These are phyloP conservation scores for Phaeoacremonium minimum DNA, from an alignment of 2,329 filamentous ascomycete genomes.

Conservation along the genomic window DNA sequence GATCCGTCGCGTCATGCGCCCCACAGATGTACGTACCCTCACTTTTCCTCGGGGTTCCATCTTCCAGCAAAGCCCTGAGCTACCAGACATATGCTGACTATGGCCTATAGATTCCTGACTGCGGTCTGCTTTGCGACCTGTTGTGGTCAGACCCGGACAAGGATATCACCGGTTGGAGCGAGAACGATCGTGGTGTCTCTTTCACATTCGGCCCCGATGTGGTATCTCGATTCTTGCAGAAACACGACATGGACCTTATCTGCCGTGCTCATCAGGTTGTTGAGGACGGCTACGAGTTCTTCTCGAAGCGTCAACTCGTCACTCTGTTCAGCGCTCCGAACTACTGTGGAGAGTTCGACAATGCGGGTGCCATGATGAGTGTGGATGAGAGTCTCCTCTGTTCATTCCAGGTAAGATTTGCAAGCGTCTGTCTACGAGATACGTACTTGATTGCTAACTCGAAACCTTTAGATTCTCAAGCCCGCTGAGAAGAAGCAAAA, in stretches of 20 bases:
- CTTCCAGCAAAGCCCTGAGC: slow-evolving; percentile 1
- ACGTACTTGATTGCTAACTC: no score
- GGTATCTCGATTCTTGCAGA: slow-evolving; percentile 94
- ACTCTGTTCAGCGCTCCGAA: slow-evolving; percentile 98
- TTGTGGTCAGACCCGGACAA: slow-evolving; percentile 99
- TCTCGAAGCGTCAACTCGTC: slow-evolving; percentile 95
- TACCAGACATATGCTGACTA: slow-evolving; percentile 4
- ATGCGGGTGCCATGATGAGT: slow-evolving; percentile 99
- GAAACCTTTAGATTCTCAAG: slow-evolving; percentile 86
- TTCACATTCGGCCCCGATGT: slow-evolving; percentile 98
- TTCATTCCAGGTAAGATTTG: slow-evolving; percentile 77
- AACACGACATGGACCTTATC: slow-evolving; percentile 99
- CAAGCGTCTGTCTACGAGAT: slow-evolving; percentile 2
- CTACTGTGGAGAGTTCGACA: slow-evolving; percentile 99
- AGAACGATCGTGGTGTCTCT: slow-evolving; percentile 97
- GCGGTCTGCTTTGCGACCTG: slow-evolving; percentile 93
- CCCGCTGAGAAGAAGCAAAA: slow-evolving; percentile 99
- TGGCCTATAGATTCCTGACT: slow-evolving; percentile 85
- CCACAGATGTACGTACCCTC: slow-evolving; percentile 79
- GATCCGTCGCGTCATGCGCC: slow-evolving; percentile 97
- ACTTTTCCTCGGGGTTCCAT: slow-evolving; percentile 1
- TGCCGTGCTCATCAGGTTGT: slow-evolving; percentile 98
- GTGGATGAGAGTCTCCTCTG: slow-evolving; percentile 97
- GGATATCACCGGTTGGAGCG: slow-evolving; percentile 98
- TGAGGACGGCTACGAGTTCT: slow-evolving; percentile 99